Conservation (phyloP, 2,329 filamentous ascomycete species). For the Ceratocystis smalleyi region DNA sequence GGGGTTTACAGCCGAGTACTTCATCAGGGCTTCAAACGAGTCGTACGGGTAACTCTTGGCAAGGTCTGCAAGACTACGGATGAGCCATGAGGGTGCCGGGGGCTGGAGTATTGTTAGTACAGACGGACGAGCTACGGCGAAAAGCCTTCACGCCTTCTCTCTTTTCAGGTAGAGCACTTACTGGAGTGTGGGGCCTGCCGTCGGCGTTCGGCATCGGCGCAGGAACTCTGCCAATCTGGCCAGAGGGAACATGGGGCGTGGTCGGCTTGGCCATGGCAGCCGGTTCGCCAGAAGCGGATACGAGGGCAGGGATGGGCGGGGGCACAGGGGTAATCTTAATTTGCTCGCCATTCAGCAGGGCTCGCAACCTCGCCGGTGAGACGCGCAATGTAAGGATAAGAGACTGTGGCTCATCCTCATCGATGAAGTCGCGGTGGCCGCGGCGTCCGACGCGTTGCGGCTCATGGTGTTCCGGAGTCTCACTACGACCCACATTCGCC, state of each 20-base stretch:
- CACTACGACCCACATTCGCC: conserved; percentile 65
- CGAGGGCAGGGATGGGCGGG: conserved; percentile 8
- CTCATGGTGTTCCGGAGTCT: conserved; percentile 78
- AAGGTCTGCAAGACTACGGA: conserved; percentile 54
- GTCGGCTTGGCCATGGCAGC: conserved; percentile 12
- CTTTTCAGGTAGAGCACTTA: conserved; percentile 31
- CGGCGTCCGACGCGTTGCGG: conserved; percentile 47
- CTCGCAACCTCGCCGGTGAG: conserved; percentile 52
- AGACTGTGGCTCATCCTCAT: conserved; percentile 60
- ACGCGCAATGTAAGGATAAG: conserved; percentile 64
- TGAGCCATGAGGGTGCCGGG: conserved; percentile 74
- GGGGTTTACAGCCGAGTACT: conserved; percentile 65
- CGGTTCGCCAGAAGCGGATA: conserved; percentile 4
- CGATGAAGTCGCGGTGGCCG: conserved; percentile 49
- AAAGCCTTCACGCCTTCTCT: not conserved
- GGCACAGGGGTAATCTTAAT: conserved; percentile 19
- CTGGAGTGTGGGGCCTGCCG: conserved; percentile 40
- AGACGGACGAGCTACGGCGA: not conserved
- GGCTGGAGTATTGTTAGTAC: conserved; percentile 38
- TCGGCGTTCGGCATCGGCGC: conserved; percentile 46
- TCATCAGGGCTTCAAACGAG: conserved; percentile 80
- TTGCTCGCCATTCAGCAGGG: conserved; percentile 41
- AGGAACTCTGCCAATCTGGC: conserved; percentile 51
- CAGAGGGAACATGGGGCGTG: conserved; percentile 27
- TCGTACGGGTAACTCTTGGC: conserved; percentile 60